phyloP scores from a whole-genome alignment of 78 protist genomes.

The Mantamonas sphyraenae region DNA sequence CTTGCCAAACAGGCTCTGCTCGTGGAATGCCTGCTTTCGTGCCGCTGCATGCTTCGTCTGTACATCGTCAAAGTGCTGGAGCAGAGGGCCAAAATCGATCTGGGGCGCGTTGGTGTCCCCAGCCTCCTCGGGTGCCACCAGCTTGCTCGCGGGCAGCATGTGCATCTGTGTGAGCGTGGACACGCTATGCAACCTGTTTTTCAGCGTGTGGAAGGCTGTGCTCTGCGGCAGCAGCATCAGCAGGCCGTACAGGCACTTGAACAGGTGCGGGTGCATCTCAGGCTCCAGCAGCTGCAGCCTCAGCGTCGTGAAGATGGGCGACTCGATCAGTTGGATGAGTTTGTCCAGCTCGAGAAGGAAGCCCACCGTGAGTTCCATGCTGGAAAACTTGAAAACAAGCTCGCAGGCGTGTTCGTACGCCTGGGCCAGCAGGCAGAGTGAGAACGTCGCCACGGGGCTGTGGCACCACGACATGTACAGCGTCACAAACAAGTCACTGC shows the following conservation, averaged over 20 bases:
- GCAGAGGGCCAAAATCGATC: no score
- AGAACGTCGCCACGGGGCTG: conserved; percentile 54
- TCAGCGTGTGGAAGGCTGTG: conserved; percentile 51
- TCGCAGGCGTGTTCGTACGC: conserved; percentile 51
- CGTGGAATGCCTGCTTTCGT: no score
- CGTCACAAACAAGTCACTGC: conserved; percentile 29
- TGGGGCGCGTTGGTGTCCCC: no score
- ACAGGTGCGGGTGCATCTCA: conserved; percentile 50
- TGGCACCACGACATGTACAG: conserved; percentile 55
- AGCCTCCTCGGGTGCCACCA: no score
- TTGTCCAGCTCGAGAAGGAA: conserved; percentile 87
- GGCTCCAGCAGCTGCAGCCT: conserved; percentile 74
- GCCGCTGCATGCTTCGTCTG: no score
- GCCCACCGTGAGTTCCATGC: conserved; percentile 61
- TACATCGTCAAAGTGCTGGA: no score
- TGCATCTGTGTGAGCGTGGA: neutral
- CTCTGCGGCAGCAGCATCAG: conserved; percentile 95
- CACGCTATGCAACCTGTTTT: neutral
- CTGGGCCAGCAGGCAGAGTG: conserved; percentile 63
- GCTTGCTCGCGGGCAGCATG: neutral
- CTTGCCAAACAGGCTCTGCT: no score
- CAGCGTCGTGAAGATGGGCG: conserved; percentile 81
- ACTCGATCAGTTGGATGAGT: conserved; percentile 84
- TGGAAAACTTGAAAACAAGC: conserved; percentile 33
- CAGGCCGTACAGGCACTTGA: conserved; percentile 80